Base-by-base conservation (phyloP, 1,284 basidiomycete species). In the Pseudozyma sp. region DNA sequence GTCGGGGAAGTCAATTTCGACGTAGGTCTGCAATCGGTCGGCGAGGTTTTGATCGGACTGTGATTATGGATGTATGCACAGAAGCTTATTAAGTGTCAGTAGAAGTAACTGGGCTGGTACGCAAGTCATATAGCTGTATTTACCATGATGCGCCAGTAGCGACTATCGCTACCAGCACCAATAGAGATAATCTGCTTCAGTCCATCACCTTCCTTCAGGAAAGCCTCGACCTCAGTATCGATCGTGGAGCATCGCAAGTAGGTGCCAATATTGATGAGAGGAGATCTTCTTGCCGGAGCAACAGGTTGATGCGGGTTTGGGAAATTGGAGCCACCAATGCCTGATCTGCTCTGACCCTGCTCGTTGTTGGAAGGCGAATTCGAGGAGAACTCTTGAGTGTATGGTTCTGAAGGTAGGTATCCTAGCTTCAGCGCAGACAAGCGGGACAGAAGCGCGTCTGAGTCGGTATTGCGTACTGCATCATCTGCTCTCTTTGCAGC, bases 231-330 rank as follows among this genome's bases (percentile, higher is more conserved):
- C 7, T 97, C 89, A 49, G 86, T 85, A 82, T 99, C 97, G 49
- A 98, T 90, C 1, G 90, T 91, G 51, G 89, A 88, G 0, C 92
- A 91, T 57, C 97, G 89, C 59, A 97, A 90, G 76, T 92, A 93
- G 1, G 96, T 99, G 9, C 96, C 96, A 49, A 97, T 89, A 84
- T 98, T 98, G 87, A 99, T 98, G 75, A 98, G 86, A 0, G 95
- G 95, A 42, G 89, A 89, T 83, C 25, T 86, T 84, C 63, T 92
- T 88, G 85, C 89, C 89, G 85, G 36, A 14, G 51, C n/a, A 11
- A 48, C 50, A 6, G 36, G 36, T 16, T 48, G 59, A 25, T 53
- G 44, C 3, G 59, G 25, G 2, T 51, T 43, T 14, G 51, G 19
- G 14, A 50, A 51, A n/a, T n/a, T 13, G 52, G 9, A 40, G 39